A percentile compares a stretch with the other conserved stretches of the same genome.
Conservation (phyloP, 495 filamentous ascomycete species). For the Penicillium verhagenii region DNA sequence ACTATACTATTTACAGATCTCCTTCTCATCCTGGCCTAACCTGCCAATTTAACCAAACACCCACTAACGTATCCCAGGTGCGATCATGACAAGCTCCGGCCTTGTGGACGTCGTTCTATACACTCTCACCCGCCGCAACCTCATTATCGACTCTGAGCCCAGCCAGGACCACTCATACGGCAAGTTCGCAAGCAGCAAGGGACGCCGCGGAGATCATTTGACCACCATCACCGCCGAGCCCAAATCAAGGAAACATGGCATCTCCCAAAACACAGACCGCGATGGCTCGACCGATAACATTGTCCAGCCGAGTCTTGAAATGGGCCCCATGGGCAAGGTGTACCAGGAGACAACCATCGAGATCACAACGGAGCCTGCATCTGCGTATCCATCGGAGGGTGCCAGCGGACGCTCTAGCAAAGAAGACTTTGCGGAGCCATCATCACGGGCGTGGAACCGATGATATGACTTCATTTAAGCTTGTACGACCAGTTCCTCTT, state of each 20-base stretch:
- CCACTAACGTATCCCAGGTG: slow-evolving; percentile 32
- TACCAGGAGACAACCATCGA: slow-evolving; percentile 49
- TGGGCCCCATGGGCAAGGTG: slow-evolving; percentile 41
- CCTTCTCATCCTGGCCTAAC: neutral
- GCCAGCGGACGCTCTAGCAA: slow-evolving; percentile 34
- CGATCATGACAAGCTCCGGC: slow-evolving; percentile 70
- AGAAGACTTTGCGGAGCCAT: slow-evolving; percentile 22
- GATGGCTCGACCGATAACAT: slow-evolving; percentile 44
- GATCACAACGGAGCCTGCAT: slow-evolving; percentile 43
- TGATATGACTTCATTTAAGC: too few species aligned
- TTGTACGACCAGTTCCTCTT: too few species aligned
- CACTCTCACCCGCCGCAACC: slow-evolving; percentile 59
- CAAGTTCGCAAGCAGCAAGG: slow-evolving; percentile 34
- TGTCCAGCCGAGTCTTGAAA: slow-evolving; percentile 33
- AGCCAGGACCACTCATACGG: slow-evolving; percentile 39
- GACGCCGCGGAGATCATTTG: slow-evolving; percentile 30
- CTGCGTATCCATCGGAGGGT: slow-evolving; percentile 31
- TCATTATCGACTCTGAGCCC: slow-evolving; percentile 45
- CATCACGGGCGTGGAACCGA: slow-evolving; percentile 29
- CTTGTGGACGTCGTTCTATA: slow-evolving; percentile 74
- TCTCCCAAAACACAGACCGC: slow-evolving; percentile 23
- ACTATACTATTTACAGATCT: neutral
- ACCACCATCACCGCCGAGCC: slow-evolving; percentile 39
- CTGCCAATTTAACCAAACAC: neutral
- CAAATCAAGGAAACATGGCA: slow-evolving; percentile 22